These are phyloP conservation scores for Blumeriella jaapii DNA, from an alignment of 2,329 filamentous ascomycete species.

Conservation along the genomic window DNA sequence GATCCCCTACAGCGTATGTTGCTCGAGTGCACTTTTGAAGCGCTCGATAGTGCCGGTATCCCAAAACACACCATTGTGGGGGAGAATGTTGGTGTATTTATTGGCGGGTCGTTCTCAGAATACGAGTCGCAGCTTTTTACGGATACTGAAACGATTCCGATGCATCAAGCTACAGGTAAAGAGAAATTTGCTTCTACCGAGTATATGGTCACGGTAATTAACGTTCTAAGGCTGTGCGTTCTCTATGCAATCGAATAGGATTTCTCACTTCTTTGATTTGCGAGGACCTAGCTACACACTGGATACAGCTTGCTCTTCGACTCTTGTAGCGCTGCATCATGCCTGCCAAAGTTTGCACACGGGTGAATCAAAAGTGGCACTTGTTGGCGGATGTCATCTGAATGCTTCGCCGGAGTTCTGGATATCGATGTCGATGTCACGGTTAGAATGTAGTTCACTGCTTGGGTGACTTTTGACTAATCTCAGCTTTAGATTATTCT, in stretches of 20 bases:
- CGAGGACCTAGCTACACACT: conserved; percentile 42
- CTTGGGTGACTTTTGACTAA: not conserved
- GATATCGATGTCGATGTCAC: conserved; percentile 23
- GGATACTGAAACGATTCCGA: conserved; percentile 38
- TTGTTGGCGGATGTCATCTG: conserved; percentile 32
- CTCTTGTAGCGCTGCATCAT: conserved; percentile 42
- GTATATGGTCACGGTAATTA: not conserved
- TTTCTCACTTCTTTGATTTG: conserved; percentile 44
- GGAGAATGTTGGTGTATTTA: conserved; percentile 34
- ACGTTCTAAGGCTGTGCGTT: conserved; percentile 15
- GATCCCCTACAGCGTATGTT: conserved; percentile 25
- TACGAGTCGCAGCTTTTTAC: conserved; percentile 14
- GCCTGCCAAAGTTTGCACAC: conserved; percentile 39
- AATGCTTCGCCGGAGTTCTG: conserved; percentile 9
- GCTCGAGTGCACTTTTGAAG: conserved; percentile 22
- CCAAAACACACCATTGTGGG: conserved; percentile 16
- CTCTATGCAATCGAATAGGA: conserved; percentile 39
- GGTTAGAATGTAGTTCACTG: conserved; percentile 9
- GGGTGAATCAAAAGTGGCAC: conserved; percentile 33
- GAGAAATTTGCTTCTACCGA: too few species aligned
- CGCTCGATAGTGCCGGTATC: conserved; percentile 23
- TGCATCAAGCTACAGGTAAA: conserved; percentile 39
- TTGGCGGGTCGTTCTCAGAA: conserved; percentile 33
- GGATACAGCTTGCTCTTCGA: conserved; percentile 45
- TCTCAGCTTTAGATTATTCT: conserved; percentile 33